A percentile compares a stretch with the other conserved stretches of the same genome.
Evolutionary conservation across 805 yeast genomes (phyloP).

Genomic region (Kodamaea restingae): DNA sequence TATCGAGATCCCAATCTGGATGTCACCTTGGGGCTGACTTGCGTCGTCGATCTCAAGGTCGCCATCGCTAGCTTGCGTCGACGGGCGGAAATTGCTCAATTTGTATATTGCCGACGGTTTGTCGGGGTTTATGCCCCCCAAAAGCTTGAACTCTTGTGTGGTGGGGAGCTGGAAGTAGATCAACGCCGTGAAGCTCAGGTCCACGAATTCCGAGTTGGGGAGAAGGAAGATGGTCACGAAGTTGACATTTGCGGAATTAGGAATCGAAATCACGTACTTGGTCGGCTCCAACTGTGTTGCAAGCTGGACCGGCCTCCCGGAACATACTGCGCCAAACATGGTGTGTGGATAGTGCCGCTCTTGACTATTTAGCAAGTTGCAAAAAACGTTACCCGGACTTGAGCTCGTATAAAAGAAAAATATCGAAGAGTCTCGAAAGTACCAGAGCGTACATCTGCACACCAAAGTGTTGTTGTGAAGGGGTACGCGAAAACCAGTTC

Average conservation of each 20-base stretch:
- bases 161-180: slow-evolving; percentile 83
- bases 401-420: background rate
- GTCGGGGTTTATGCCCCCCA: slow-evolving; percentile 56
- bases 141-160: slow-evolving; percentile 54
- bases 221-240: slow-evolving; percentile 81
- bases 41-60: slow-evolving; percentile 34
- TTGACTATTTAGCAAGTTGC: slow-evolving; percentile 4
- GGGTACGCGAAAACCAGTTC: too few species aligned
- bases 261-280: slow-evolving; percentile 62
- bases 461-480: slow-evolving; percentile 5
- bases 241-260: slow-evolving; percentile 61
- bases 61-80: slow-evolving; percentile 25
- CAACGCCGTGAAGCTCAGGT: slow-evolving; percentile 71
- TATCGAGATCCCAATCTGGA: slow-evolving; percentile 79
- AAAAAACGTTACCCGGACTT: slow-evolving; percentile 8
- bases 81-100: slow-evolving; percentile 44
- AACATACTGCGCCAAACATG: slow-evolving; percentile 76
- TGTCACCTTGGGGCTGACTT: slow-evolving; percentile 23
- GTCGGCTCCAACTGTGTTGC: slow-evolving; percentile 66
- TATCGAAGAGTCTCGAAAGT: background rate
- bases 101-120: slow-evolving; percentile 93
- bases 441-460: slow-evolving; percentile 4
- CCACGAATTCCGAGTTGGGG: slow-evolving; percentile 68
- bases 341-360: background rate
- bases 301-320: slow-evolving; percentile 57